phyloP scores from a whole-genome alignment of 2,329 filamentous ascomycete species.

The Ceratocystiopsis brevicomis region DNA sequence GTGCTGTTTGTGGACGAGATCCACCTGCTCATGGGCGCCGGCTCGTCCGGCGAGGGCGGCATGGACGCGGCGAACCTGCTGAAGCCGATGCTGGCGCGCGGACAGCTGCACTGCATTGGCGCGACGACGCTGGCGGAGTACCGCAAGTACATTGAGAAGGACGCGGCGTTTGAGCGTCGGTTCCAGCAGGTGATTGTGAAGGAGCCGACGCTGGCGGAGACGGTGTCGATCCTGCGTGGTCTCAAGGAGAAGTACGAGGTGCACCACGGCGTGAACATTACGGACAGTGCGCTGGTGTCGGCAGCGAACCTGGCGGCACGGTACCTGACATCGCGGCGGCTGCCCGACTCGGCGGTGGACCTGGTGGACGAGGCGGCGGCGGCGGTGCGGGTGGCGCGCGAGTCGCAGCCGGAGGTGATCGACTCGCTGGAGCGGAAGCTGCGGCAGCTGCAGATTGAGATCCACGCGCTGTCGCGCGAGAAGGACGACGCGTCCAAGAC shows the following conservation, averaged over 20 bases:
- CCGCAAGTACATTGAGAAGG: conserved; percentile 97
- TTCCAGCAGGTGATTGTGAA: conserved; percentile 98
- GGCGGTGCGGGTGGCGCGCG: conserved; percentile 84
- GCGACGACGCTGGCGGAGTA: conserved; percentile 92
- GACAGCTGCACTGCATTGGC: conserved; percentile 93
- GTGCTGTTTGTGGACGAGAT: conserved; percentile 98
- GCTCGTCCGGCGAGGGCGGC: conserved; percentile 81
- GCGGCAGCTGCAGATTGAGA: conserved; percentile 89
- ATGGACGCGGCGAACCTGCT: conserved; percentile 98
- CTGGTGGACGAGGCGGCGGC: conserved; percentile 91
- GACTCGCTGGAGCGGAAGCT: conserved; percentile 83
- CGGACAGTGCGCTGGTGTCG: conserved; percentile 81
- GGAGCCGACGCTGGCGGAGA: conserved; percentile 75
- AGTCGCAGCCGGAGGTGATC: conserved; percentile 89
- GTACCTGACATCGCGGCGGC: conserved; percentile 75
- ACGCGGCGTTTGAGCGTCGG: conserved; percentile 90
- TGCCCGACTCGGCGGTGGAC: conserved; percentile 93
- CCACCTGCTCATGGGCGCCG: conserved; percentile 93
- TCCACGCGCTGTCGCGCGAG: conserved; percentile 82
- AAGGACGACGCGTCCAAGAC: conserved; percentile 83
- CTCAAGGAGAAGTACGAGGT: conserved; percentile 97
- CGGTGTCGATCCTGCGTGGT: conserved; percentile 93
- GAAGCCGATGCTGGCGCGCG: conserved; percentile 94
- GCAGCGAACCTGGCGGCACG: conserved; percentile 81
- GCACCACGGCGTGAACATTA: conserved; percentile 92